Base-by-base conservation (phyloP, 768 basidiomycete species). In the Mycena vitilis region DNA sequence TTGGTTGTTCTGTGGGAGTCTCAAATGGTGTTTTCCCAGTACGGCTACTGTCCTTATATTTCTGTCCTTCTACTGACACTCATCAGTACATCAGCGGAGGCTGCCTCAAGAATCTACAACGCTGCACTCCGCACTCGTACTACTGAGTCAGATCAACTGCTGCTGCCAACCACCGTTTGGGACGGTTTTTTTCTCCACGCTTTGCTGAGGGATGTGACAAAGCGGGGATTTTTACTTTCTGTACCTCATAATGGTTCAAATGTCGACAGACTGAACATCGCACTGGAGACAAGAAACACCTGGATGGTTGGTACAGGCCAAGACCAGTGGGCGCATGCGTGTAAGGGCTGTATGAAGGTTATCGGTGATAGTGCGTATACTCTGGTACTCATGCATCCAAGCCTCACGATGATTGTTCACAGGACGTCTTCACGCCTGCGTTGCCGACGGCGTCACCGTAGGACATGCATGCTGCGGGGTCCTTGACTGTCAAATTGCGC, bases 391-490 rank as follows among this genome's bases (percentile, higher is more conserved):
- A 8, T 5, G 12, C 20, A 13, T 34, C 37, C 9, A 47, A 48
- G 8, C 18, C 34, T n/a, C 58, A 22, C 44, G 51, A 38, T 45
- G 16, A 5, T 22, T 25, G n/a, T 44, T 25, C 5, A 6, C 38
- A 62, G 60, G 5, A 3, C 60, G 60, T 5, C 44, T 66, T 44
- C 44, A 45, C 4, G 65, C 75, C 8, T 70, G 66, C 18, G 74
- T 77, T 10, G 75, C 71, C 2, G 76, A 78, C 60, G 75, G 77
- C 13, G 70, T 78, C 10, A 68, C 73, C 9, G 63, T 78, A 3
- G 77, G 76, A 0, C 74, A 73, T 63, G 75, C 70, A 1, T 74
- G 75, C 42, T 78, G 77, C 61, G 63, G 53, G 4, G 59, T 73
- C 2, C 68, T 72, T 37, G 66, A 77, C 40, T 78, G 77, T 53